Percentiles rank a stretch among this genome's conserved stretches.
Evolutionary conservation across 108 stramenopile species (phyloP).

Genomic region (Ochromonas danica): DNA sequence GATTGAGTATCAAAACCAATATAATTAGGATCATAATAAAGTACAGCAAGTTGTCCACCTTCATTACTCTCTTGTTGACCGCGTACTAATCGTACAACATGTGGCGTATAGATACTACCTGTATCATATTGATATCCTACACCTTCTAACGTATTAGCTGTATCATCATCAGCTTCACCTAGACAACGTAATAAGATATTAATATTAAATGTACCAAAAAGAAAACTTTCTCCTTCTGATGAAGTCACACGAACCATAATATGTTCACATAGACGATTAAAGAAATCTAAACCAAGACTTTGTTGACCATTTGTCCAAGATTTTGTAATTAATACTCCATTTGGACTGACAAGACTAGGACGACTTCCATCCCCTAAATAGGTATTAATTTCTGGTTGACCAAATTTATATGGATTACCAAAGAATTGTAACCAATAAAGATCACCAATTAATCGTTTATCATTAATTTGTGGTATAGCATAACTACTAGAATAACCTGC

Average conservation of each 20-base stretch:
- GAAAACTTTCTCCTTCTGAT: background rate
- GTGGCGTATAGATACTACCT: background rate
- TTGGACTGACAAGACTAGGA: background rate
- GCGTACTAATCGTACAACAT: background rate
- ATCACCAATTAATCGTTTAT: background rate
- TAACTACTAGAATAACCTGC: background rate
- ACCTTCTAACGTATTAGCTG: background rate
- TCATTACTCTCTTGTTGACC: background rate
- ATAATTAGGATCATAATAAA: constrained; percentile 7
- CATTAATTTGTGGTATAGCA: background rate
- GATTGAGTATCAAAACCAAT: background rate
- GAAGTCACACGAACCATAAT: background rate
- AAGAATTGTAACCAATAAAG: constrained; percentile 25
- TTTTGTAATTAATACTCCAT: background rate
- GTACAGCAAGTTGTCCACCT: background rate
- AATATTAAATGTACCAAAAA: background rate
- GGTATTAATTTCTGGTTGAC: constrained; percentile 25
- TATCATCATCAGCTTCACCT: background rate
- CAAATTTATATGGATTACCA: background rate
- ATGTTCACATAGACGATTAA: background rate
- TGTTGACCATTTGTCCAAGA: constrained; percentile 13
- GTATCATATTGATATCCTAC: background rate
- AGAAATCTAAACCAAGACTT: background rate
- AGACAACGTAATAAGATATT: background rate
- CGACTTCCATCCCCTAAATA: background rate